Conservation (phyloP, 1,139 yeast genomes). For the Lipomyces yarrowii region DNA sequence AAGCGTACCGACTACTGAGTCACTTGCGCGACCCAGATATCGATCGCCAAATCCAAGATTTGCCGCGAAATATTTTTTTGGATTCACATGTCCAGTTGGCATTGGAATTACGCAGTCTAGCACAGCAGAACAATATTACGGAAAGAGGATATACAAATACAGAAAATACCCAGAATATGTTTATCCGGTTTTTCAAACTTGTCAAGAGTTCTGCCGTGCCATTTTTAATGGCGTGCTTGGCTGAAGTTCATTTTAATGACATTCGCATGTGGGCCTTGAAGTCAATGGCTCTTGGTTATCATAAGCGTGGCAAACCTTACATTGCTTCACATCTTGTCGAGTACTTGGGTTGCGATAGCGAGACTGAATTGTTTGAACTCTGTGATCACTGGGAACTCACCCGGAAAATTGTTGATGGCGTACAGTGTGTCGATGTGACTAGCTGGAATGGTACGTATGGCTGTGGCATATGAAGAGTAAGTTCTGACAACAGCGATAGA, state of each 20-base stretch:
- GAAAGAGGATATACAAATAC: constrained; percentile 60
- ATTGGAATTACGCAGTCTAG: constrained; percentile 62
- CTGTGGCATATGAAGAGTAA: not conserved
- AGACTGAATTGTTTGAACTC: constrained; percentile 56
- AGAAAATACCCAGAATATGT: constrained; percentile 66
- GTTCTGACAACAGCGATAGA: constrained; percentile 5
- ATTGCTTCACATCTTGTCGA: constrained; percentile 51
- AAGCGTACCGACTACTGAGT: constrained; percentile 82
- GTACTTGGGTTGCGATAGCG: constrained; percentile 67
- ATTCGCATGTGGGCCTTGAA: constrained; percentile 75
- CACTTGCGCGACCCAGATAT: constrained; percentile 84
- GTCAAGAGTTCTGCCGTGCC: constrained; percentile 59
- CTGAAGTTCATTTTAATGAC: constrained; percentile 81
- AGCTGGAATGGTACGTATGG: constrained; percentile 47
- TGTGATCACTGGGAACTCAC: constrained; percentile 67
- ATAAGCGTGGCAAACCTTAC: constrained; percentile 70
- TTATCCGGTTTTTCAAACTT: constrained; percentile 64
- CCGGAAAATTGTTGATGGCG: constrained; percentile 47
- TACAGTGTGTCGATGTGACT: constrained; percentile 57
- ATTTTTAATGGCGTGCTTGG: constrained; percentile 67
- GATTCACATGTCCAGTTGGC: constrained; percentile 71
- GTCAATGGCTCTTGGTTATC: constrained; percentile 68
- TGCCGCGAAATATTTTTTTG: constrained; percentile 61
- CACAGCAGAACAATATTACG: constrained; percentile 63
- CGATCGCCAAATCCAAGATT: constrained; percentile 70